These are phyloP conservation scores for Coffea humblotiana DNA, from an alignment of 305 asterid species.

Conservation along the genomic window DNA sequence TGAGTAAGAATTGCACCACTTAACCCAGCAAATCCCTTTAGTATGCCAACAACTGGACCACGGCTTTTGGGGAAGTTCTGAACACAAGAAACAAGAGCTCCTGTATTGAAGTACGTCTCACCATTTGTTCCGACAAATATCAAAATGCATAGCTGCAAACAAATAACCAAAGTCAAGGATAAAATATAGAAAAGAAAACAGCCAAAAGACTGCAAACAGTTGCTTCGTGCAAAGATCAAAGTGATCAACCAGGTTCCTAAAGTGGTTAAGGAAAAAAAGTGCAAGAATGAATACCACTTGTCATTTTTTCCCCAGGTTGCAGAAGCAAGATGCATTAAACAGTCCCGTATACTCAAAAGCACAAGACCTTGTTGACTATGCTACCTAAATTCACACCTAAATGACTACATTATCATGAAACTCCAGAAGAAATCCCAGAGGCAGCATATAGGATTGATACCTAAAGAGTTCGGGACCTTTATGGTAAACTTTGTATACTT, in stretches of 20 bases:
- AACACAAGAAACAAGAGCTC: slow-evolving; percentile 80
- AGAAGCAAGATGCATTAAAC: neutral
- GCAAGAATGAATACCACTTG: neutral
- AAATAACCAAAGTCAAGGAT: neutral
- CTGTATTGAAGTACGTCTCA: slow-evolving; percentile 93
- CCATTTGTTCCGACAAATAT: slow-evolving; percentile 90
- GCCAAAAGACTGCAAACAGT: neutral
- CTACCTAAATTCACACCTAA: neutral
- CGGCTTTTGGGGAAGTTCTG: slow-evolving; percentile 90
- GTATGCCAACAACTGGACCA: slow-evolving; percentile 91
- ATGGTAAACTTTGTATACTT: neutral
- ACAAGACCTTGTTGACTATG: neutral
- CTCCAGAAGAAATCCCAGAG: neutral
- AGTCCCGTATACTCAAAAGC: neutral
- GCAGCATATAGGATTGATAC: neutral
- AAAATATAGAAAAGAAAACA: neutral
- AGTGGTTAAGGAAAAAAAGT: neutral
- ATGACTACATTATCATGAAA: neutral
- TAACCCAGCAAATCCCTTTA: slow-evolving; percentile 89
- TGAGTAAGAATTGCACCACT: slow-evolving; percentile 91
- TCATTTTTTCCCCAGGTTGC: neutral
- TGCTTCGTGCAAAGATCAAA: neutral
- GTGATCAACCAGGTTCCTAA: neutral
- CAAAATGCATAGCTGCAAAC: slow-evolving; percentile 73
- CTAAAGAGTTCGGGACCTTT: neutral